Evolutionary conservation across 2,329 filamentous ascomycete genomes (phyloP), one percentile per base, ranked within the genome.

Genomic region (Fusarium dimerum): DNA sequence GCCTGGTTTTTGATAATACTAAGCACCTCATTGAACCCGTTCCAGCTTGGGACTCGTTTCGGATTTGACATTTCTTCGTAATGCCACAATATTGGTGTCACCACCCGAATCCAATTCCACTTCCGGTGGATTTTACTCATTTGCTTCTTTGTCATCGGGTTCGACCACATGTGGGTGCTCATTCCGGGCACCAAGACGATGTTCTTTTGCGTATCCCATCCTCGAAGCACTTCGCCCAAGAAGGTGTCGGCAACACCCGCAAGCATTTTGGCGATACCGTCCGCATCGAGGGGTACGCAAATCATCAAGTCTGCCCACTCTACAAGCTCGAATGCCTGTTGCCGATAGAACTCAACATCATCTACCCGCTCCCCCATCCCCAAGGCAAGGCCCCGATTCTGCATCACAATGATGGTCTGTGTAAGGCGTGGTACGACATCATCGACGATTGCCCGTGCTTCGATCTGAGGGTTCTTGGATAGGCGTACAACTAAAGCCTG

Each of bases 231-330:
- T 62, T 93, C 88, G 47, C 95, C 79, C 8, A 95, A 78, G 48
- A 96, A 79, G 30, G 87, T 95, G 65, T 90, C 90, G 3, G 90
- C 87, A 51, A 93, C 82, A 47, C 92, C 92, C 48, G 87, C 84
- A 66, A 96, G 78, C 91, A 97, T 96, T 68, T 90, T 90, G 30
- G 89, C 89, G 50, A 96, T 79, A 50, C 87, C 87, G 67, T 94
- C 89, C 8, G 91, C 90, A 69, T 94, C 89, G 45, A 96, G 87
- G 4, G 92, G 91, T 7, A 89, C 89, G 50, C 96, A 82, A 32
- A 96, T 85, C 52, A 96, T 79, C 60, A 96, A 75, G 71, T 96
- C 89, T 6, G 92, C 90, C 92, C 92, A 97, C 55, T 90, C 83
- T 59, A 91, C 90, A 54, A 95, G 73, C 59, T 90, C 87, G 60